Evolutionary conservation across 2,329 filamentous ascomycete species (phyloP).

Genomic region (Arthrinium phaeospermum): DNA sequence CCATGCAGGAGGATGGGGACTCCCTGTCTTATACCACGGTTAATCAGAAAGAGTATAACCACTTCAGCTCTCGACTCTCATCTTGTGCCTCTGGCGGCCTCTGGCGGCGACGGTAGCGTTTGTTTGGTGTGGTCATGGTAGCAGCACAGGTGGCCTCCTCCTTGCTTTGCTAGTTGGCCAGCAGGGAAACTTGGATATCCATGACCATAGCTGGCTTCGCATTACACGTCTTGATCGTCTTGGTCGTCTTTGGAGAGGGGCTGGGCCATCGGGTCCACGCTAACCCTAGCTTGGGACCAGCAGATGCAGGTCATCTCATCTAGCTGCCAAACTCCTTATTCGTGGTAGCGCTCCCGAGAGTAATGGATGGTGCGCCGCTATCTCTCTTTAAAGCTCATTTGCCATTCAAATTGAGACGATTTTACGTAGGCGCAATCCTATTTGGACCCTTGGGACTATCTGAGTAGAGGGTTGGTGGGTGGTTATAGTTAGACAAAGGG

Average conservation of each 20-base stretch:
- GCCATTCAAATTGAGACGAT: background rate
- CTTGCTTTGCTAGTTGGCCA: background rate
- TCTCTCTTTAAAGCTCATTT: background rate
- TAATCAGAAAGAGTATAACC: background rate
- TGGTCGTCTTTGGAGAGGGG: background rate
- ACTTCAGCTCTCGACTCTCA: too few species aligned
- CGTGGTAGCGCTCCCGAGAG: background rate
- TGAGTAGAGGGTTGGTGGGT: background rate
- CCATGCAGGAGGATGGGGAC: background rate
- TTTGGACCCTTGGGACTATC: background rate
- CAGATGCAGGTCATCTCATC: slow-evolving; percentile 11
- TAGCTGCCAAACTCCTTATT: background rate
- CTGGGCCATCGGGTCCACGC: background rate
- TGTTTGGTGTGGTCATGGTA: slow-evolving; percentile 3
- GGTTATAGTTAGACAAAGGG: slow-evolving; percentile 13
- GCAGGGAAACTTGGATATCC: background rate
- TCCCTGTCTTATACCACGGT: slow-evolving; percentile 9
- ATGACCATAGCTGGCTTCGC: background rate
- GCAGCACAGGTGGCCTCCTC: background rate
- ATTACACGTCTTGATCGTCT: background rate
- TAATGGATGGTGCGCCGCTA: background rate
- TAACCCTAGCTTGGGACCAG: background rate
- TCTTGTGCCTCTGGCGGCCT: background rate
- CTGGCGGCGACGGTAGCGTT: background rate
- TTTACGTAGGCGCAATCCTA: background rate